Base-by-base conservation (phyloP, 2,329 filamentous ascomycete species). In the Colletotrichum navitas region DNA sequence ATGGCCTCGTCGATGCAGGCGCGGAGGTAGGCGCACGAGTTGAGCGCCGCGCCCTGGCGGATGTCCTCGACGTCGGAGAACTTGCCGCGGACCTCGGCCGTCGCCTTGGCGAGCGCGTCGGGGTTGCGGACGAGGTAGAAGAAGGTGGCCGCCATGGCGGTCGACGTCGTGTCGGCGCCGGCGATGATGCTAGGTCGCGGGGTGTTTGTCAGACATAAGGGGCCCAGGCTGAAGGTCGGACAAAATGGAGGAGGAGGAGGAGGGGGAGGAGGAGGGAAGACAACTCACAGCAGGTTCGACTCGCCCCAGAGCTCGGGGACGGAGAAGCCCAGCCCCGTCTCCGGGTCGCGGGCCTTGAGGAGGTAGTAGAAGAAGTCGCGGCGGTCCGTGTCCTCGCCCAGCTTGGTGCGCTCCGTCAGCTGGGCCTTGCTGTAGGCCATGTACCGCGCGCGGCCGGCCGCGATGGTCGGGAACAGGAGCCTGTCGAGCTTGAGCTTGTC, bases 361-460 rank as follows among this genome's bases (percentile, higher is more conserved):
- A 94, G 86, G 79, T 93, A 90, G 80, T 93, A 91, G 82, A 94
- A 93, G 83, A 94, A 93, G 78, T 94, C 92, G 68, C 91, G 89
- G 43, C 91, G 90, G 76, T 89, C 90, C 59, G 87, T 90, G 74
- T 88, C 89, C 74, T 90, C 89, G 36, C 90, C 90, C 34, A 91
- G 82, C 72, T 90, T 89, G 60, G 90, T 92, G 32, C 91, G 87
- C 76, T 93, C 89, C 18, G 86, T 86, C 51, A 92, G 86, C 80
- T 93, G 91, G 2, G 85, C 83, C 61, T 91, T 90, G 79, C 90
- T 92, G 81, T 93, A 93, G 63, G 87, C 86, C 87, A 93, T 92
- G 78, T 93, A 94, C 71, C 88, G 86, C 78, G 88, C 91, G 3
- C 92, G 88, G 54, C 90, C 90, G 32, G 86, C 87, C 14, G 91